phyloP scores from a whole-genome alignment of 2,329 filamentous ascomycete species.

The Elsinoe arachidis region DNA sequence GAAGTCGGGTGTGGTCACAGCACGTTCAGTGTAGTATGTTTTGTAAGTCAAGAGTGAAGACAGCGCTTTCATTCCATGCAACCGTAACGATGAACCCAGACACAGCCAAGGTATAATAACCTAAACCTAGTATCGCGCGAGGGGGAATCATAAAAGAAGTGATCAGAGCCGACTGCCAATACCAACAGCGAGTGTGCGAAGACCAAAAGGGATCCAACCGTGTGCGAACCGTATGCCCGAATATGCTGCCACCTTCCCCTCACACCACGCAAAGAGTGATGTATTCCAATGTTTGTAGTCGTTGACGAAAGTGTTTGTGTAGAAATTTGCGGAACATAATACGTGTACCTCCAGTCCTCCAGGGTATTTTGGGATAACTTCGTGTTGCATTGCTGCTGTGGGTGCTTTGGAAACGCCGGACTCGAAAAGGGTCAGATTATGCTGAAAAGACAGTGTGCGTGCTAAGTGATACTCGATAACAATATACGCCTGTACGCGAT shows the following conservation, averaged over 20 bases:
- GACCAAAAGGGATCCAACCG: background rate
- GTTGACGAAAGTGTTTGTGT: background rate
- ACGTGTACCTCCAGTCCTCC: background rate
- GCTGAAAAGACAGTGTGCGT: constrained; percentile 7
- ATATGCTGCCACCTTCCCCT: background rate
- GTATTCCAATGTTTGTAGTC: background rate
- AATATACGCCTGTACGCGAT: background rate
- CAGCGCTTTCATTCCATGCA: constrained; percentile 12
- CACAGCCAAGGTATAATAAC: constrained; percentile 7
- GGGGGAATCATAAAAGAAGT: constrained; percentile 12
- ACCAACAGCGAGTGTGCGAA: background rate
- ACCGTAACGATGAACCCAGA: constrained; percentile 5
- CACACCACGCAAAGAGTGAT: background rate
- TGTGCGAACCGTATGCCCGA: background rate
- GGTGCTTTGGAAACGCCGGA: constrained; percentile 5
- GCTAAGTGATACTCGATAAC: background rate
- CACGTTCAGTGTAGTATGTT: background rate
- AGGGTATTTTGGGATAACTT: background rate
- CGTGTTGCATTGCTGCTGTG: constrained; percentile 9
- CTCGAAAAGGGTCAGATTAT: background rate
- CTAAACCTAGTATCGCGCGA: constrained; percentile 11
- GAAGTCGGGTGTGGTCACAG: too few species aligned
- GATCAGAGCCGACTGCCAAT: background rate
- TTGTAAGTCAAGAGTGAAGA: constrained; percentile 7
- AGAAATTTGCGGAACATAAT: background rate